Percentiles rank a stretch among this genome's conserved stretches.
These are phyloP conservation scores for Tilletiopsis washingtonensis DNA, from an alignment of 1,284 basidiomycete species.

Conservation along the genomic window DNA sequence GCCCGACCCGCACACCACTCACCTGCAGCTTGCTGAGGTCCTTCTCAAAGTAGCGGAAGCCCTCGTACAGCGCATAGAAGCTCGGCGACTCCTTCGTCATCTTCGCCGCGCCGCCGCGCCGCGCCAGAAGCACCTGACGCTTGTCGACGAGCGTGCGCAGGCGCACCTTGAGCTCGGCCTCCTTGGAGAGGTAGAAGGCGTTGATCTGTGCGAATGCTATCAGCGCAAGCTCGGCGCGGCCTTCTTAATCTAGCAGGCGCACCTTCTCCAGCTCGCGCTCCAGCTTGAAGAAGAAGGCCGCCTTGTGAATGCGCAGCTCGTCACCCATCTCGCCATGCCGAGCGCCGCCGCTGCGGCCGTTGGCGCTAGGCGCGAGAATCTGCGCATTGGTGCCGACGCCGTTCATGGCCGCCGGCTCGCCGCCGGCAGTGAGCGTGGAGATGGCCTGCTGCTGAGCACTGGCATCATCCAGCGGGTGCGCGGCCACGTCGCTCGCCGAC, in stretches of 20 bases:
- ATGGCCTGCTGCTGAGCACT: slow-evolving; percentile 8
- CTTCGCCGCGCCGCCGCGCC: slow-evolving; percentile 23
- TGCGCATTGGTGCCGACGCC: slow-evolving; percentile 11
- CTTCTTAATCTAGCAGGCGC: too few relatives aligned
- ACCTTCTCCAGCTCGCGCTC: slow-evolving; percentile 97
- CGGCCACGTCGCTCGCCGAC: slow-evolving; percentile 2
- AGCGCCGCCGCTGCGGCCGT: slow-evolving; percentile 9
- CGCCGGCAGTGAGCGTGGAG: background rate
- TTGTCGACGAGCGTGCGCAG: slow-evolving; percentile 90
- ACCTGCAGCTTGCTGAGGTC: slow-evolving; percentile 78
- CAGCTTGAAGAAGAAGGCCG: slow-evolving; percentile 98
- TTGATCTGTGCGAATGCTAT: slow-evolving; percentile 73
- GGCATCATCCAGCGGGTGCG: slow-evolving; percentile 6
- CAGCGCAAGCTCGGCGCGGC: background rate
- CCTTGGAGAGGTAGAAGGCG: slow-evolving; percentile 96
- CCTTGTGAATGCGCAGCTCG: slow-evolving; percentile 66
- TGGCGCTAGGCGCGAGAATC: slow-evolving; percentile 25
- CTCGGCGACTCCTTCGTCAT: slow-evolving; percentile 40
- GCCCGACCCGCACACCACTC: background rate
- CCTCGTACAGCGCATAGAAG: slow-evolving; percentile 70
- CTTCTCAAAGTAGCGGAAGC: slow-evolving; percentile 85
- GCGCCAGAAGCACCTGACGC: slow-evolving; percentile 57
- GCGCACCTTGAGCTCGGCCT: slow-evolving; percentile 80
- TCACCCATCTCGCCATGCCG: slow-evolving; percentile 37
- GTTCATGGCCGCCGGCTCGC: too few relatives aligned